These are phyloP conservation scores for Colletotrichum scovillei DNA, from an alignment of 2,329 filamentous ascomycete genomes.

Conservation along the genomic window DNA sequence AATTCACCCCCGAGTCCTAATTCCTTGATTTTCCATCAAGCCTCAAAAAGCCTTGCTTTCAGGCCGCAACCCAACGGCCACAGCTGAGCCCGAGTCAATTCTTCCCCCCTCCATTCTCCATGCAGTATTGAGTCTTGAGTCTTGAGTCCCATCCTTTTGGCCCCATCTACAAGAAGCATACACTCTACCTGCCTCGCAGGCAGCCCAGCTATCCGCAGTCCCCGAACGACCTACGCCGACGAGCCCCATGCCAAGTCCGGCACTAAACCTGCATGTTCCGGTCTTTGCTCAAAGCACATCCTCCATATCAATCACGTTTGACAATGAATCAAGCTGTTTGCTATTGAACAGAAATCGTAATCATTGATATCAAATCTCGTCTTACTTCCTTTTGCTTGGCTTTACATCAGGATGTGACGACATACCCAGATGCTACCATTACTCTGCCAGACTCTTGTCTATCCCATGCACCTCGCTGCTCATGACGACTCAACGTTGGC, in stretches of 20 bases:
- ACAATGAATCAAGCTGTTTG: not conserved
- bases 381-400: not conserved
- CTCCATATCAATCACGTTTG: not conserved
- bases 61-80: not conserved
- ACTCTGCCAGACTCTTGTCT: not conserved
- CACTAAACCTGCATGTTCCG: not conserved
- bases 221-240: not conserved
- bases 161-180: not conserved
- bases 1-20: not conserved
- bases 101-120: not conserved
- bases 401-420: not conserved
- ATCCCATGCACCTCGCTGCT: not conserved
- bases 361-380: constrained; percentile 20
- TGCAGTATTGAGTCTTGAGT: not conserved
- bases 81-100: not conserved
- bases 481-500: constrained; percentile 74
- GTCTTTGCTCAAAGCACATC: not conserved
- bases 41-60: not conserved
- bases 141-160: not conserved
- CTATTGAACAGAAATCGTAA: constrained; percentile 1
- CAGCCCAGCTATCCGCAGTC: not conserved
- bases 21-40: constrained; percentile 9
- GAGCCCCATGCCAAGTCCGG: not conserved
- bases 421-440: not conserved
- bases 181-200: not conserved